A percentile compares a stretch with the other conserved stretches of the same genome.
Conservation (phyloP, 805 yeast species). For the Suhomyces xylopsoci region DNA sequence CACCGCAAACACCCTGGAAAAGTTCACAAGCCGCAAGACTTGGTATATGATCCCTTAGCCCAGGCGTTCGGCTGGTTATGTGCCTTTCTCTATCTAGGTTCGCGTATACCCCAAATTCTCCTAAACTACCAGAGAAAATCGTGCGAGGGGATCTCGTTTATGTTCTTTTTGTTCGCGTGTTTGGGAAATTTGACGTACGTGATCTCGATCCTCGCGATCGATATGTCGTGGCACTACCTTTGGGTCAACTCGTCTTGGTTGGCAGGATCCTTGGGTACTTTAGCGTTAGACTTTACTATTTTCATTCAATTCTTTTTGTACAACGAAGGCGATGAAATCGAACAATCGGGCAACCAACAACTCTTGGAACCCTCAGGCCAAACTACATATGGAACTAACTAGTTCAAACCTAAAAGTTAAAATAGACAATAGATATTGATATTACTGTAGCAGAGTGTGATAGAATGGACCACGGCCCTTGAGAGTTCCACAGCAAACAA, state of each 20-base stretch:
- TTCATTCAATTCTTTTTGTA: slow-evolving; percentile 84
- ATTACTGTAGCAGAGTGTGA: background rate
- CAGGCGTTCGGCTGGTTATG: slow-evolving; percentile 85
- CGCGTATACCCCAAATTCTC: slow-evolving; percentile 88
- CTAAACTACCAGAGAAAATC: slow-evolving; percentile 83
- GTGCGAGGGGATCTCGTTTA: slow-evolving; percentile 91
- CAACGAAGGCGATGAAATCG: slow-evolving; percentile 29
- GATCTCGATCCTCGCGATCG: slow-evolving; percentile 74
- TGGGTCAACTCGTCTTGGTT: slow-evolving; percentile 89
- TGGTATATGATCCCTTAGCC: slow-evolving; percentile 71
- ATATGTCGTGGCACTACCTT: slow-evolving; percentile 65
- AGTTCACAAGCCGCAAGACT: slow-evolving; percentile 35
- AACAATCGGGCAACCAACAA: background rate
- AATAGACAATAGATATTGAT: background rate
- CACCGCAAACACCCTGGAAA: slow-evolving; percentile 28
- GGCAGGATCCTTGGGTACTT: slow-evolving; percentile 86
- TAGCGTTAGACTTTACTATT: slow-evolving; percentile 76
- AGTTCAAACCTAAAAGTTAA: background rate
- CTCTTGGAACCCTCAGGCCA: background rate
- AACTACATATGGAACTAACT: background rate
- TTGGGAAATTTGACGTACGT: slow-evolving; percentile 91
- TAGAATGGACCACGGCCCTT: background rate
- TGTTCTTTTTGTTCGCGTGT: slow-evolving; percentile 93
- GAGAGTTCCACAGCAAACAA: background rate
- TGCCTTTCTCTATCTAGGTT: slow-evolving; percentile 75